Base-by-base conservation (phyloP, 345 rosid species). In the Cochlearia excelsa region DNA sequence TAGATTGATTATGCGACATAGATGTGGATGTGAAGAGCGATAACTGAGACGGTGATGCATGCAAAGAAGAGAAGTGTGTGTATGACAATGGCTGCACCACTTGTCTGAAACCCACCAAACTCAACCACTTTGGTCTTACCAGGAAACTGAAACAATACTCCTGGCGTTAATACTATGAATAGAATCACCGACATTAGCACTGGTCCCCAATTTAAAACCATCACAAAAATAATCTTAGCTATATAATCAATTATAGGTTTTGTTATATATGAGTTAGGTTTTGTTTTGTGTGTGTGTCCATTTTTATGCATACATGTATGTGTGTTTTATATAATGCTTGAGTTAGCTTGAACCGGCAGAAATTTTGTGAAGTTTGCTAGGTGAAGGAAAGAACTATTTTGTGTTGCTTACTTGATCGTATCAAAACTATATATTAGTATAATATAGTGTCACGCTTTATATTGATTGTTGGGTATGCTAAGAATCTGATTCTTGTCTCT, bases 131-230 rank as follows among this genome's bases (percentile, higher is more conserved):
- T 77, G 68, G 64, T 66, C 64, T 80, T 78, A 16, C 79, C 88
- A 0, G 92, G 88, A 29, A 85, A 26, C 79, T 85, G 92, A 69
- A 79, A 82, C 70, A 85, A 58, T 40, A 82, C 78, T 37, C 92
- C 88, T 0, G 88, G 88, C 23, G 81, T 79, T 61, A 85, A 54
- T 45, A 85, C 26, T 57, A 85, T 77, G 59, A 81, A 85, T 28
- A 85, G 65, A 42, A 82, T 59, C 40, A 82, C 77, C 7, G 84
- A 86, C 48, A 85, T 69, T 43, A 85, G 10, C 42, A 85, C 86
- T 2, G 92, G 88, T 7, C 84, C 91, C 87, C 87, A 80, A 26
- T 84, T 84, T 52, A 71, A 58, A 1, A 65, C 75, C 87, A 82
- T 82, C 30, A 35, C 23, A 7, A 16, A 16, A 16, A 16, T 16